Evolutionary conservation across 2,329 filamentous ascomycete genomes (phyloP), one percentile per base, ranked within the genome.

Genomic region (Fusarium kyushuense): DNA sequence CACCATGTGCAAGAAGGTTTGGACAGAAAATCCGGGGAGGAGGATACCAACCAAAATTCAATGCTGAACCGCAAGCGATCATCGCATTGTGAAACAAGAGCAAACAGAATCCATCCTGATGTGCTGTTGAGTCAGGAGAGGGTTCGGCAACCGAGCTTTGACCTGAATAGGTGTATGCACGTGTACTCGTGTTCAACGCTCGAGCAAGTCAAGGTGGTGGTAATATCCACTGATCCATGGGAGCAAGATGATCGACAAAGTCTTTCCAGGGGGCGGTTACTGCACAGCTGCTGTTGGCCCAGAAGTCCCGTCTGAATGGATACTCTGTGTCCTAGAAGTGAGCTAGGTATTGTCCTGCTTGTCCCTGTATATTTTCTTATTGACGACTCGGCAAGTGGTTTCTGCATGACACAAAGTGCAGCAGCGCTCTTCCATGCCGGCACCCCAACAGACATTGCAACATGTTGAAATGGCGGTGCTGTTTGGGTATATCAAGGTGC

Each of bases 211-310:
- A 49, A 49, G 23, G 46, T 36, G 21, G 46, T 27, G 17, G 32
- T 36, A 49, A 49, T 49, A 49, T 33, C 46, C 46, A 49, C 46
- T 49, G 46, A 36, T 7, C 46, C 46, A 23, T 36, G 12, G 35
- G 69, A 58, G 32, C 55, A 45, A 61, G 42, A 58, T 52, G 70
- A 72, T 72, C 67, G 58, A 70, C 70, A 54, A 52, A 51, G 55
- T 35, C 51, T 57, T 63, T 70, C 67, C 58, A 36, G 58, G 54
- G 58, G 58, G 58, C 57, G 51, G 45, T 41, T 54, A 49, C 59
- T 70, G 32, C 17, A n/a, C 46, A 33, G 32, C 16, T 49, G 29
- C 27, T 63, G 54, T 53, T 64, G 38, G 45, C 30, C 38, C 23
- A 27, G 23, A 49, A 49, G 32, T 36, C 13, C 46, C 46, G 21